A percentile compares a stretch with the other conserved stretches of the same genome.
Conservation (phyloP, 2,329 filamentous ascomycete species). For the Xylariaceae sp. region DNA sequence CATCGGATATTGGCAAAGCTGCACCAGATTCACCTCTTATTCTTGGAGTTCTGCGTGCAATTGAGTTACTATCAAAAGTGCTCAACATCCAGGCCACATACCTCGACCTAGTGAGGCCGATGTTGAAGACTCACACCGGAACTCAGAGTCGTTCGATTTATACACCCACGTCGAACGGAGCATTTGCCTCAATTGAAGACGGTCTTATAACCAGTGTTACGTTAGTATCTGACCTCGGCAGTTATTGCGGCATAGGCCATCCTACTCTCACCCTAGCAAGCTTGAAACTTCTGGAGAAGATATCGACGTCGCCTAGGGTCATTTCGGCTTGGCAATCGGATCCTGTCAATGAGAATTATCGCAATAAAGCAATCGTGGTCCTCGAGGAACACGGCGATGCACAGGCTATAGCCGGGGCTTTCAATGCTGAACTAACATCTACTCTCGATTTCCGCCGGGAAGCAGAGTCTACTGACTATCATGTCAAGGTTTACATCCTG, state of each 20-base stretch:
- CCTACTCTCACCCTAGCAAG: constrained; percentile 75
- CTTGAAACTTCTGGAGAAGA: constrained; percentile 75
- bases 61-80: constrained; percentile 78
- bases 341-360: constrained; percentile 57
- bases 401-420: constrained; percentile 70
- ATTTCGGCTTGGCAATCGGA: constrained; percentile 64
- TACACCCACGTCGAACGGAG: constrained; percentile 53
- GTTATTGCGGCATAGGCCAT: constrained; percentile 82
- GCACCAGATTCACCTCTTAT: constrained; percentile 76
- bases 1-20: constrained; percentile 66
- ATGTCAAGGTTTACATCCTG: constrained; percentile 78
- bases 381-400: constrained; percentile 77
- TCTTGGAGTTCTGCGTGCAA: constrained; percentile 69
- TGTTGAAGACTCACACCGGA: constrained; percentile 63
- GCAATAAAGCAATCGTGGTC: constrained; percentile 84
- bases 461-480: constrained; percentile 65
- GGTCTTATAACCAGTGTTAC: constrained; percentile 76
- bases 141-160: constrained; percentile 30
- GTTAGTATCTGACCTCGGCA: constrained; percentile 75
- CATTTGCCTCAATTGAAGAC: constrained; percentile 88
- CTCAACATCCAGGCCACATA: constrained; percentile 89
- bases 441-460: constrained; percentile 70
- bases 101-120: constrained; percentile 77
- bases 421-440: constrained; percentile 64
- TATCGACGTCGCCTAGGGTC: constrained; percentile 79